These are phyloP conservation scores for Terfezia claveryi DNA, from an alignment of 495 filamentous ascomycete species.

Conservation along the genomic window DNA sequence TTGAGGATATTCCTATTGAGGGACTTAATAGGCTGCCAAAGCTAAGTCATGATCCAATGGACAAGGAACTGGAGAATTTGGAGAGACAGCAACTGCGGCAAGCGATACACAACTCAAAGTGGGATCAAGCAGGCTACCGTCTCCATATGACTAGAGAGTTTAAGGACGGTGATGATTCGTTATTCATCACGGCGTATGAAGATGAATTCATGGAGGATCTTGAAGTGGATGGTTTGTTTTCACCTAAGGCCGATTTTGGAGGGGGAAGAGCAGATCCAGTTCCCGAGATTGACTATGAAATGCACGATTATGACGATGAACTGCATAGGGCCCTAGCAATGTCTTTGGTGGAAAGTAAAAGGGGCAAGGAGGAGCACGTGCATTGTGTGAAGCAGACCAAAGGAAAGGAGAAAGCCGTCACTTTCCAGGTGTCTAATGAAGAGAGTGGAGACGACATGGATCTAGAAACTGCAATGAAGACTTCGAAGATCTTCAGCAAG, in stretches of 20 bases:
- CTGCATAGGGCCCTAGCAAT: slow-evolving; percentile 16
- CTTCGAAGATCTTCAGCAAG: neutral
- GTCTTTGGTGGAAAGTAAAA: slow-evolving; percentile 2
- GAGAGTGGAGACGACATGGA: neutral
- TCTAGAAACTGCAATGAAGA: neutral
- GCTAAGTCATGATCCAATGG: slow-evolving; percentile 7
- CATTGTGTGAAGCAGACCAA: neutral
- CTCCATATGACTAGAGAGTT: neutral
- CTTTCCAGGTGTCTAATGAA: neutral
- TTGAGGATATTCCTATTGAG: slow-evolving; percentile 91
- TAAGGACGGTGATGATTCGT: slow-evolving; percentile 24
- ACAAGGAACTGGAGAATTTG: slow-evolving; percentile 20
- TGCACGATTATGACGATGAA: slow-evolving; percentile 20
- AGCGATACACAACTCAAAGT: slow-evolving; percentile 24
- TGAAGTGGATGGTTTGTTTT: slow-evolving; percentile 6
- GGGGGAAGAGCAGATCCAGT: slow-evolving; percentile 20
- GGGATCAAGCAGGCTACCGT: slow-evolving; percentile 6
- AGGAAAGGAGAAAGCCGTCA: neutral
- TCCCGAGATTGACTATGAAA: slow-evolving; percentile 15
- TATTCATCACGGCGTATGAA: slow-evolving; percentile 48
- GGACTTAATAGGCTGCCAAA: slow-evolving; percentile 79
- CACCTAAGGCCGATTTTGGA: slow-evolving; percentile 15
- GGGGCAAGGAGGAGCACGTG: neutral
- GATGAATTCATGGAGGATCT: slow-evolving; percentile 37
- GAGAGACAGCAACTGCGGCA: slow-evolving; percentile 22